These are phyloP conservation scores for Lichtheimia ornata DNA, from an alignment of 371 early-diverging fungal genomes.

Conservation along the genomic window DNA sequence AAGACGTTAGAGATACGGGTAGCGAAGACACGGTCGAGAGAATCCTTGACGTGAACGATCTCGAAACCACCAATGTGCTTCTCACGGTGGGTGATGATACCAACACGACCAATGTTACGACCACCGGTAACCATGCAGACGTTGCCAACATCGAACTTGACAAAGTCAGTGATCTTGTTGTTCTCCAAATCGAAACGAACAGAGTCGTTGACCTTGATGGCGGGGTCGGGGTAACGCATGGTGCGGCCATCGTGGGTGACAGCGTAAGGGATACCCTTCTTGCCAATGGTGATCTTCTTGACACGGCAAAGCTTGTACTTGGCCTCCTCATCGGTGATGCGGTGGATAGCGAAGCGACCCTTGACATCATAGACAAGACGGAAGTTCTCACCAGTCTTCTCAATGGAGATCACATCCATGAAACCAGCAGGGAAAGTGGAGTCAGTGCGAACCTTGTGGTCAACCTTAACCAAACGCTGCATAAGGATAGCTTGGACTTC, in stretches of 20 bases:
- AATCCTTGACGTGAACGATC: slow-evolving; percentile 93
- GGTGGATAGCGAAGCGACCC: slow-evolving; percentile 99
- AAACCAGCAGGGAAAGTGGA: slow-evolving; percentile 98
- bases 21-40: slow-evolving; percentile 86
- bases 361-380: slow-evolving; percentile 98
- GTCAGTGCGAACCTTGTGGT: slow-evolving; percentile 99
- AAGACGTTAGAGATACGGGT: slow-evolving; percentile 93
- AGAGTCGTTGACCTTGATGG: slow-evolving; percentile 98
- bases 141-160: slow-evolving; percentile 97
- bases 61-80: slow-evolving; percentile 98
- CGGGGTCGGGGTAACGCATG: slow-evolving; percentile 99
- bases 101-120: slow-evolving; percentile 99
- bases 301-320: slow-evolving; percentile 99
- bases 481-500: slow-evolving; percentile 97
- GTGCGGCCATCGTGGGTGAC: slow-evolving; percentile 99
- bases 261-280: slow-evolving; percentile 94
- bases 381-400: slow-evolving; percentile 99
- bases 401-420: slow-evolving; percentile 99
- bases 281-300: slow-evolving; percentile 91
- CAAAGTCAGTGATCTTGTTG: slow-evolving; percentile 91
- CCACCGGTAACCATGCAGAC: slow-evolving; percentile 98
- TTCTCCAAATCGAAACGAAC: slow-evolving; percentile 96
- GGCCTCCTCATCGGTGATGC: slow-evolving; percentile 98
- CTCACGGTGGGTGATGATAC: slow-evolving; percentile 97
- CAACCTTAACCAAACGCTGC: slow-evolving; percentile 99